These are phyloP conservation scores for Cyclotella choctawhatcheeana DNA, from an alignment of 108 stramenopile species.

Conservation along the genomic window DNA sequence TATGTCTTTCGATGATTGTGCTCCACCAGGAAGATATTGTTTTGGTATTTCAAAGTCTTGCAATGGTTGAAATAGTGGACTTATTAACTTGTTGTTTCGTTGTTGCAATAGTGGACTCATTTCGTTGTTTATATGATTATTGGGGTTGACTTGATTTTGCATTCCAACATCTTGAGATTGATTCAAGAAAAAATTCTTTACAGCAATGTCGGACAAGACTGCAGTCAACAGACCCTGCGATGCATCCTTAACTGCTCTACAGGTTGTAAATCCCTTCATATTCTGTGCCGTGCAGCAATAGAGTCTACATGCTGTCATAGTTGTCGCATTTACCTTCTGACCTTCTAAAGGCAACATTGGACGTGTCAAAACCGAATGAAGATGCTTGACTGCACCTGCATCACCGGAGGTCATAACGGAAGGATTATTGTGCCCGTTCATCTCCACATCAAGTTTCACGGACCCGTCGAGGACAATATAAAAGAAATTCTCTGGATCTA, in stretches of 20 bases:
- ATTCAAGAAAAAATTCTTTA: too few relatives aligned
- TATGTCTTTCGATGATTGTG: background rate
- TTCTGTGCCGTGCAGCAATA: background rate
- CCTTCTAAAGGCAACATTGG: background rate
- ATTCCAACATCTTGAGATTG: background rate
- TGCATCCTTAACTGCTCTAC: background rate
- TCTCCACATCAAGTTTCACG: background rate
- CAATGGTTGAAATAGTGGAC: background rate
- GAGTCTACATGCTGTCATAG: background rate
- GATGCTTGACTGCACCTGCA: background rate
- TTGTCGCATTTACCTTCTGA: background rate
- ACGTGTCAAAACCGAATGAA: background rate
- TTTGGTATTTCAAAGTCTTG: background rate
- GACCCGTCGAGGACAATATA: background rate
- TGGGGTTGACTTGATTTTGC: background rate
- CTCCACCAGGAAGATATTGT: background rate
- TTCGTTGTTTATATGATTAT: background rate
- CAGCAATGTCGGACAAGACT: background rate
- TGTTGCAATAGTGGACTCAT: background rate
- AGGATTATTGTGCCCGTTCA: background rate
- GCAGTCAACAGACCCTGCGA: background rate
- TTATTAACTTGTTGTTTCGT: background rate
- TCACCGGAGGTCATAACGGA: background rate
- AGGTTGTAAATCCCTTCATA: background rate
- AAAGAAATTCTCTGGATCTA: background rate